Evolutionary conservation across 176 grass and related monocot genomes (phyloP).

Genomic region (Musa acuminata): DNA sequence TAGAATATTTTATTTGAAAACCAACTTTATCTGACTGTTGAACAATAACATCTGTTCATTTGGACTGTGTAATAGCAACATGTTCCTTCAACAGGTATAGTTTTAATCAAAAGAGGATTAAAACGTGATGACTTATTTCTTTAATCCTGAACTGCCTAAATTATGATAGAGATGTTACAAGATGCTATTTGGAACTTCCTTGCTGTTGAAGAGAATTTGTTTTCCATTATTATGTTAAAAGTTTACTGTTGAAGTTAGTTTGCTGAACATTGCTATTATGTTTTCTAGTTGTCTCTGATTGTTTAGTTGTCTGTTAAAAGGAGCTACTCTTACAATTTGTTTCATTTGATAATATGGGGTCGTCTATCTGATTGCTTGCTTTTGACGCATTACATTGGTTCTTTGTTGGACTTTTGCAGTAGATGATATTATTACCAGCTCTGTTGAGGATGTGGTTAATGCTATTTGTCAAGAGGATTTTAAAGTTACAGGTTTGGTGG

Average conservation of each 20-base stretch:
- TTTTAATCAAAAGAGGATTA: too few species aligned
- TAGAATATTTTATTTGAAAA: too few species aligned
- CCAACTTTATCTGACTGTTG: neutral
- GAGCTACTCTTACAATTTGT: neutral
- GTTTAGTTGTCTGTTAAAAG: neutral
- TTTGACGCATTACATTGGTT: neutral
- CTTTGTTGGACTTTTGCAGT: conserved; percentile 23
- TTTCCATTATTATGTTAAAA: too few species aligned
- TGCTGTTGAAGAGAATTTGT: too few species aligned
- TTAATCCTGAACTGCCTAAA: too few species aligned
- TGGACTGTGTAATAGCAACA: neutral
- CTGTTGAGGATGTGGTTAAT: conserved; percentile 22
- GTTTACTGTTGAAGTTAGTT: too few species aligned
- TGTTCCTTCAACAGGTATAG: neutral
- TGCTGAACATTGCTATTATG: too few species aligned
- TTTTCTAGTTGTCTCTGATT: neutral
- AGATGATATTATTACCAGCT: conserved; percentile 15
- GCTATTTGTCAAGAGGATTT: conserved; percentile 22
- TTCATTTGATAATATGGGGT: neutral
- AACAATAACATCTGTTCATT: neutral
- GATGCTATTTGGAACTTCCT: too few species aligned
- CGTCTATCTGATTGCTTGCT: neutral
- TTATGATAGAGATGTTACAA: too few species aligned
- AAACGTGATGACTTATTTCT: too few species aligned
- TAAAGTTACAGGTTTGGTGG: conserved; percentile 7